These are phyloP conservation scores for Phyllosticta citriasiana DNA, from an alignment of 2,329 filamentous ascomycete species.

Conservation along the genomic window DNA sequence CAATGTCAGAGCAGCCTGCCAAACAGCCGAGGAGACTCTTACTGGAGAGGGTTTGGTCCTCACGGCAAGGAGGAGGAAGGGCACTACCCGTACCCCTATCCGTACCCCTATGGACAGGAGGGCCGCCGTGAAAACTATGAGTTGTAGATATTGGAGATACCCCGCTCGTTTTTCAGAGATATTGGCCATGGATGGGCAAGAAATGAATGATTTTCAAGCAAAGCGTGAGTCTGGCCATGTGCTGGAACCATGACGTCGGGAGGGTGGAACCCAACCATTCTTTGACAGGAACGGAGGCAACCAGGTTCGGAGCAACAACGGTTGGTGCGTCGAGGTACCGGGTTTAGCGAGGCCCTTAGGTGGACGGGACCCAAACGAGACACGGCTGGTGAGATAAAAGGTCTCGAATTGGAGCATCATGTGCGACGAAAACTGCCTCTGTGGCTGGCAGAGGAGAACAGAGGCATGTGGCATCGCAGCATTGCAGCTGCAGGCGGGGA, in stretches of 20 bases:
- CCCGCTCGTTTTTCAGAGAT: background rate
- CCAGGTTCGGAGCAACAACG: background rate
- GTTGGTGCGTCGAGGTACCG: background rate
- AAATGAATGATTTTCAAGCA: background rate
- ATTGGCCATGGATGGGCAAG: no score
- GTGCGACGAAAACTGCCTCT: background rate
- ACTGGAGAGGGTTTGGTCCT: constrained; percentile 4
- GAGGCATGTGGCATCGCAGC: background rate
- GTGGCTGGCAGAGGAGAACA: background rate
- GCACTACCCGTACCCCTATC: constrained; percentile 1
- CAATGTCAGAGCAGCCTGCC: constrained; percentile 23
- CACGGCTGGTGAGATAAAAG: background rate
- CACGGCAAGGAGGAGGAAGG: background rate
- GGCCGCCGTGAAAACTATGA: background rate
- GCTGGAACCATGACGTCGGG: background rate
- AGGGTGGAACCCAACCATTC: background rate
- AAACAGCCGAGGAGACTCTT: background rate
- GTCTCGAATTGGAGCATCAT: background rate
- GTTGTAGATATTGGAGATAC: background rate
- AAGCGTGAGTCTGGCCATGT: background rate
- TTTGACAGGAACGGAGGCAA: background rate
- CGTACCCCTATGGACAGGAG: background rate
- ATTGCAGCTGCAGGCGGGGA: background rate
- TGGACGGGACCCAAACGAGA: background rate
- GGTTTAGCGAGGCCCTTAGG: background rate